Percentiles rank a stretch among this genome's conserved stretches.
Conservation (phyloP, 805 yeast species). For the Saturnispora dispora region DNA sequence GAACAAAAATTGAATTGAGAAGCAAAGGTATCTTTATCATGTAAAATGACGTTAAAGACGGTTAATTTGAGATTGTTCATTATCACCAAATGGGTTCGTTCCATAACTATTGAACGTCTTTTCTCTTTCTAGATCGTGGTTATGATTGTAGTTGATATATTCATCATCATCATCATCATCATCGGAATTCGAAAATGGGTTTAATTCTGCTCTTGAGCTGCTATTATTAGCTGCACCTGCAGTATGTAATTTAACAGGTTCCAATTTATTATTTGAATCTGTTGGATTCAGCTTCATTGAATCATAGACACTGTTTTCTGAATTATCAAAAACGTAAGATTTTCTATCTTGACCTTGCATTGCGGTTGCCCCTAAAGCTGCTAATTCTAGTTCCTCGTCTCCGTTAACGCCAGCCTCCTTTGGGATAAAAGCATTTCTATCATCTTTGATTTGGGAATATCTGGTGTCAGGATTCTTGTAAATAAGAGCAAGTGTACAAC, state of each 20-base stretch:
- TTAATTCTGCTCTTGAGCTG: conserved; percentile 6
- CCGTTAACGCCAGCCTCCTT: conserved; percentile 37
- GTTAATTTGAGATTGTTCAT: background rate
- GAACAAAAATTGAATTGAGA: background rate
- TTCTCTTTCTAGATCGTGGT: conserved; percentile 5
- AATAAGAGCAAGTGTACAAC: conserved; percentile 75
- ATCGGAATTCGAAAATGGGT: conserved; percentile 10
- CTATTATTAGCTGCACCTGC: conserved; percentile 5
- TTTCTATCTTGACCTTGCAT: conserved; percentile 49
- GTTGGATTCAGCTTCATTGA: conserved; percentile 7
- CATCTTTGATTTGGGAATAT: conserved; percentile 95
- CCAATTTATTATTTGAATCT: background rate
- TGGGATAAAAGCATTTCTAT: conserved; percentile 90
- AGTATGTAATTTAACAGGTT: background rate
- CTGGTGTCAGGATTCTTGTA: conserved; percentile 91
- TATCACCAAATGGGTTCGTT: conserved; percentile 3
- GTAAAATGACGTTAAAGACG: background rate
- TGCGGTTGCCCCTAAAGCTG: conserved; percentile 64
- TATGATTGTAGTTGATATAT: background rate
- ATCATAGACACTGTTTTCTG: conserved; percentile 4
- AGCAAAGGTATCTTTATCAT: background rate
- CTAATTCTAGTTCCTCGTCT: conserved; percentile 49
- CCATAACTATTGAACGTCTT: conserved; percentile 1
- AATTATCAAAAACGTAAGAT: conserved; percentile 10
- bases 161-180: conserved; percentile 7